Base-by-base conservation (phyloP, 176 grass and related monocot species). In the Tuctoria greenei region DNA sequence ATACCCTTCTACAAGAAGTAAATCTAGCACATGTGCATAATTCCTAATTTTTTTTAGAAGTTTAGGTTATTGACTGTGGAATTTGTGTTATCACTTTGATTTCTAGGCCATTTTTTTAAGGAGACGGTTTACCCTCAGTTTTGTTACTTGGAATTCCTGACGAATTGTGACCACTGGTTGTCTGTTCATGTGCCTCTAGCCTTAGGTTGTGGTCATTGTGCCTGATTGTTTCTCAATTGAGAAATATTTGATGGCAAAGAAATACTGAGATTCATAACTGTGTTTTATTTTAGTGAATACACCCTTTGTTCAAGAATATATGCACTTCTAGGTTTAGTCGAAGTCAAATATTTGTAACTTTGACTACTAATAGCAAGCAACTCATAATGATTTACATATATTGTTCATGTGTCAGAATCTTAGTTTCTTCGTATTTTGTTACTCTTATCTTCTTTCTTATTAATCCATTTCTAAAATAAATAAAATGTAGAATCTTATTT, bases 221-320 rank as follows among this genome's bases (percentile, higher is more conserved):
- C 55, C 46, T 26, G 46, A 16, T 70, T 31, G 21, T 17, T 58
- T 58, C n/a, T 55, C 20, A 46, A 8, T 9, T 25, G 56, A 63
- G 21, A 47, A 81, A 73, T 25, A 74, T 66, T 74, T 58, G 49
- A 66, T 37, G 25, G 11, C 7, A 74, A 66, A 82, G 10, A 58
- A 70, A 65, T 17, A 56, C 39, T 42, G 49, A 24, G 10, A 35
- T 66, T 42, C 17, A 21, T 21, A 82, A 42, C 4, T 54, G 38
- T n/a, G n/a, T 64, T 81, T 37, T 57, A 4, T 66, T 83, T 60
- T 36, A 10, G 15, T 0, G 18, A 36, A 21, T 54, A 31, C 31
- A 2, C 31, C 3, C 31, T 31, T 3, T 3, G 31, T 31, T 31
- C 31, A 31, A 31, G 31, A 31, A 31, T 31, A 31, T 31, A 2